A percentile compares a stretch with the other conserved stretches of the same genome.
Conservation (phyloP, 352 stramenopile genomes). For the Globisporangium cederbergense region DNA sequence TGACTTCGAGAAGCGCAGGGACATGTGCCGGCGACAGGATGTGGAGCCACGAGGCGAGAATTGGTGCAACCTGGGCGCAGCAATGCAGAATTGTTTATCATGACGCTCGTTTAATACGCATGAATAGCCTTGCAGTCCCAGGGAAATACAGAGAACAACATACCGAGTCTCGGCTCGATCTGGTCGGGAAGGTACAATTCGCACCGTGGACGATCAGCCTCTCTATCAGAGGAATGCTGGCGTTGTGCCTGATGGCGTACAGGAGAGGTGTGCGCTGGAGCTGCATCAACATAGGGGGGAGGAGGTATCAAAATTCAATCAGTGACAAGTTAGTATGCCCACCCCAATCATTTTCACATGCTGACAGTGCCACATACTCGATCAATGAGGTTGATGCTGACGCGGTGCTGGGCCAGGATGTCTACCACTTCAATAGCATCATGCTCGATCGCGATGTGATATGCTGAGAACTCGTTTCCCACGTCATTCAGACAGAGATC, state of each 20-base stretch:
- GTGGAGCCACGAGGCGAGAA: conserved; percentile 4
- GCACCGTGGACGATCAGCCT: conserved; percentile 2
- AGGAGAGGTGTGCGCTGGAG: not conserved
- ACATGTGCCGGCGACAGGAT: not conserved
- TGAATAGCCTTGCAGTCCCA: too few relatives aligned
- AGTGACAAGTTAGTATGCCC: not conserved
- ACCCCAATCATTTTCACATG: not conserved
- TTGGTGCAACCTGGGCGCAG: not conserved
- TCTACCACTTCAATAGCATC: not conserved
- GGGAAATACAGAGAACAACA: not conserved
- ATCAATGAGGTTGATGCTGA: conserved; percentile 1
- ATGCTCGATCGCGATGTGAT: conserved; percentile 4
- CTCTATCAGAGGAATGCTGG: not conserved
- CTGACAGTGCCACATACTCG: not conserved
- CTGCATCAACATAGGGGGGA: too few relatives aligned
- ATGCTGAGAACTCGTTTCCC: not conserved
- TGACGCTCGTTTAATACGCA: too few relatives aligned
- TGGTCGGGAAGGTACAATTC: not conserved
- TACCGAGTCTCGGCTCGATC: conserved; percentile 6
- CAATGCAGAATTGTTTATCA: not conserved
- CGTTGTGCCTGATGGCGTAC: not conserved
- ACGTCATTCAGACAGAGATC: not conserved
- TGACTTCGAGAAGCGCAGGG: not conserved
- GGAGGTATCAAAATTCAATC: too few relatives aligned
- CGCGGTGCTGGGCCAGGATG: not conserved